Conservation (phyloP, 2,329 filamentous ascomycete species). For the Diplodia sapinea region DNA sequence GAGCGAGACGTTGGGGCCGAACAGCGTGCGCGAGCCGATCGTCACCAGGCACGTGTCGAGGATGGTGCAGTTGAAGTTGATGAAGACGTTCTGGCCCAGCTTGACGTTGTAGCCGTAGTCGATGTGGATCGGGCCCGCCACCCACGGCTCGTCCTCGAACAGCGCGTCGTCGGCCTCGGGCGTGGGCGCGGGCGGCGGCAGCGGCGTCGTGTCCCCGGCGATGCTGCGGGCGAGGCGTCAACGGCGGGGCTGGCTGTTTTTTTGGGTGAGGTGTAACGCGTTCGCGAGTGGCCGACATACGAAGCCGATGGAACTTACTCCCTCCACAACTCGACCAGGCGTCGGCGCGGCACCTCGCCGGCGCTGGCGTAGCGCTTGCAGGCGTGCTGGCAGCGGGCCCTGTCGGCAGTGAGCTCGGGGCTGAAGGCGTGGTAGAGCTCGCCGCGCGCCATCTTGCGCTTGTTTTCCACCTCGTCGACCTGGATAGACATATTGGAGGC, state of each 20-base stretch:
- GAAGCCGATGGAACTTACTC: conserved; percentile 60
- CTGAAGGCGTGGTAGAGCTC: conserved; percentile 78
- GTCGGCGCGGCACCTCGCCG: conserved; percentile 65
- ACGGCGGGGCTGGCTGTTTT: not conserved
- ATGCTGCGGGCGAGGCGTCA: conserved; percentile 57
- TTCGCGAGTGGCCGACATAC: not conserved
- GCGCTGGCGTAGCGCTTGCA: conserved; percentile 68
- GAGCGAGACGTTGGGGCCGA: conserved; percentile 79
- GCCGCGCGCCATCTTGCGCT: conserved; percentile 63
- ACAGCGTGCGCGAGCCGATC: conserved; percentile 76
- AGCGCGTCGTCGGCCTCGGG: conserved; percentile 68
- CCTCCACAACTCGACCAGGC: conserved; percentile 70
- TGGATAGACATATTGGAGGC: conserved; percentile 6
- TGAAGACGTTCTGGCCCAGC: conserved; percentile 72
- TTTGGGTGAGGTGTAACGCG: no score
- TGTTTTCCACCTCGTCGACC: conserved; percentile 41
- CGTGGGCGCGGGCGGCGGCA: conserved; percentile 65
- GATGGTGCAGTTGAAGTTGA: conserved; percentile 77
- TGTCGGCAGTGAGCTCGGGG: conserved; percentile 68
- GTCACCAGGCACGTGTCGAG: conserved; percentile 77
- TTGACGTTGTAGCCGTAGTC: conserved; percentile 81
- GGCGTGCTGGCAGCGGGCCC: conserved; percentile 67
- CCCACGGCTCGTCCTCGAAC: conserved; percentile 69
- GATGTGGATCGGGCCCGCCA: conserved; percentile 71
- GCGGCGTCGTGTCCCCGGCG: conserved; percentile 63